Conservation (phyloP, 2,329 filamentous ascomycete species). For the Cercospora sp. region DNA sequence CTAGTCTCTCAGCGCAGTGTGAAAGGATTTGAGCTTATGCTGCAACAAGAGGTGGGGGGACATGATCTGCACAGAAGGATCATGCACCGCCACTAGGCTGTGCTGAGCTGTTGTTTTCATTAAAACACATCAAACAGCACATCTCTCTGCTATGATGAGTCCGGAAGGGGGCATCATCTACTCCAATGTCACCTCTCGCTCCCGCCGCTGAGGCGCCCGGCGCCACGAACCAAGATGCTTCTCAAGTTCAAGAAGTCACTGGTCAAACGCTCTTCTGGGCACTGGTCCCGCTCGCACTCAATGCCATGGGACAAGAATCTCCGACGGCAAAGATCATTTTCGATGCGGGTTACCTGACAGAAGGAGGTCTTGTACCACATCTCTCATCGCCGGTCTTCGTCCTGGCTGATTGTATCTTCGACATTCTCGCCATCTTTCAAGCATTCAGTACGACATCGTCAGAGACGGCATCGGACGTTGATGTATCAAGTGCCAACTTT, state of each 20-base stretch:
- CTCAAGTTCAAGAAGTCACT: background rate
- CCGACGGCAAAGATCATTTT: background rate
- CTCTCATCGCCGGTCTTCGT: conserved; percentile 4
- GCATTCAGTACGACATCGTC: background rate
- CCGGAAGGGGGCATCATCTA: background rate
- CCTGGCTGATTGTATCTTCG: background rate
- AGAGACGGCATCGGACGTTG: background rate
- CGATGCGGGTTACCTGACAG: background rate
- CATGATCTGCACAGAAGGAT: background rate
- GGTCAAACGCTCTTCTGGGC: conserved; percentile 5
- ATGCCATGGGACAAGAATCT: conserved; percentile 1
- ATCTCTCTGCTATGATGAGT: background rate
- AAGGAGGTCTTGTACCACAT: background rate
- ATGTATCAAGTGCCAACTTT: background rate
- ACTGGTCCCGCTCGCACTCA: background rate
- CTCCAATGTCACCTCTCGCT: background rate
- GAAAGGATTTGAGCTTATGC: background rate
- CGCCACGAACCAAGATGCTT: background rate
- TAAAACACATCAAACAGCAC: background rate
- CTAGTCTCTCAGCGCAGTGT: background rate
- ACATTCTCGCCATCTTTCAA: conserved; percentile 1
- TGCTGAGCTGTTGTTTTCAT: background rate
- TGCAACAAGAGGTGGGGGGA: background rate
- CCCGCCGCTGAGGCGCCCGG: background rate
- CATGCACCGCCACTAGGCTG: background rate